Conservation (phyloP, 352 stramenopile genomes). For the Aphanomyces cochlioides region DNA sequence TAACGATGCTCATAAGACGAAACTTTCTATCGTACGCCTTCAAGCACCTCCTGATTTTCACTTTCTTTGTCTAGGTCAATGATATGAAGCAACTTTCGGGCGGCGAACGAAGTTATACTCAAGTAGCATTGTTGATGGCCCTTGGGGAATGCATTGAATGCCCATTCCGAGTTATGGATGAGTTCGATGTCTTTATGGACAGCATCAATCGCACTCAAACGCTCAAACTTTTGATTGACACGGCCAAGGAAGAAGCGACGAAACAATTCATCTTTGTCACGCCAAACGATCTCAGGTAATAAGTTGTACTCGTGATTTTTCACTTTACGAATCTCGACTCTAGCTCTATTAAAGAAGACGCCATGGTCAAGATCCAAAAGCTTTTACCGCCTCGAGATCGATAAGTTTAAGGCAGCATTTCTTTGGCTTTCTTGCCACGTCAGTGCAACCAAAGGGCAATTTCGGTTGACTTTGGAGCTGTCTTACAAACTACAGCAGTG, state of each 20-base stretch:
- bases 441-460: background rate
- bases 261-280: slow-evolving; percentile 90
- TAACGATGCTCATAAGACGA: slow-evolving; percentile 66
- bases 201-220: slow-evolving; percentile 94
- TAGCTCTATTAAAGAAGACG: slow-evolving; percentile 65
- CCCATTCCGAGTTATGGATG: slow-evolving; percentile 97
- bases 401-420: background rate
- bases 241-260: slow-evolving; percentile 61
- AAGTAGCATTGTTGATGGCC: slow-evolving; percentile 94
- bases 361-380: slow-evolving; percentile 84
- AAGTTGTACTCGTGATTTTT: slow-evolving; percentile 17
- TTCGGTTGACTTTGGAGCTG: background rate
- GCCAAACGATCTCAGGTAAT: slow-evolving; percentile 80
- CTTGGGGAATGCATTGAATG: slow-evolving; percentile 88
- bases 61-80: slow-evolving; percentile 64
- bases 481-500: no score
- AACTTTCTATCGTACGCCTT: slow-evolving; percentile 38
- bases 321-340: slow-evolving; percentile 18
- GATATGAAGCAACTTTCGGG: slow-evolving; percentile 97
- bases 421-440: background rate
- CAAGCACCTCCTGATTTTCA: background rate
- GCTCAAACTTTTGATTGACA: slow-evolving; percentile 91
- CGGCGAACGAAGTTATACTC: slow-evolving; percentile 95
- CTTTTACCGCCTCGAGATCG: slow-evolving; percentile 81
- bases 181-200: slow-evolving; percentile 99